phyloP scores from a whole-genome alignment of 2,329 filamentous ascomycete genomes.

The Colletotrichum scovillei region DNA sequence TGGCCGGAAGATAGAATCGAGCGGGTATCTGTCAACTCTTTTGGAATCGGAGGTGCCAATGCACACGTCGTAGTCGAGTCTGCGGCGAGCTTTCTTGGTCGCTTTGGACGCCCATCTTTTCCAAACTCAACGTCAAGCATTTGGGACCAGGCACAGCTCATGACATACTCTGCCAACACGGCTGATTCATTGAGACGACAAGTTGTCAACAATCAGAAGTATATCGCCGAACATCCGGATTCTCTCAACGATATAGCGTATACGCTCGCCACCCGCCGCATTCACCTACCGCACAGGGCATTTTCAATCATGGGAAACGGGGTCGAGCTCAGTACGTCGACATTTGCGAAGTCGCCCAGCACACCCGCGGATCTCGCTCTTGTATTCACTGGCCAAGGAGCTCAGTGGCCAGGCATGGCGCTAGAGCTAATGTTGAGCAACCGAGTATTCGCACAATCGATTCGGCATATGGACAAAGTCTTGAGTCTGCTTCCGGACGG shows the following conservation, averaged over 20 bases:
- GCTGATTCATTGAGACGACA: slow-evolving; percentile 32
- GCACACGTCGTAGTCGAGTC: slow-evolving; percentile 46
- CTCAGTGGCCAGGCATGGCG: slow-evolving; percentile 48
- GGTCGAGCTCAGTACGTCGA: background rate
- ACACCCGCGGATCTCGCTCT: slow-evolving; percentile 29
- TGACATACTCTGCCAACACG: slow-evolving; percentile 38
- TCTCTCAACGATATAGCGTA: slow-evolving; percentile 36
- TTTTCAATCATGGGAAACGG: slow-evolving; percentile 29
- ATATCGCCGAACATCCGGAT: background rate
- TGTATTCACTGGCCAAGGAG: slow-evolving; percentile 50
- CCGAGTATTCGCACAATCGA: background rate
- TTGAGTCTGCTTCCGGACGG: slow-evolving; percentile 3
- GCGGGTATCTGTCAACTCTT: slow-evolving; percentile 49
- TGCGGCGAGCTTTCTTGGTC: background rate
- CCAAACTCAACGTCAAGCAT: background rate
- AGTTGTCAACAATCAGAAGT: slow-evolving; percentile 22
- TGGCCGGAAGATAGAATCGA: slow-evolving; percentile 41
- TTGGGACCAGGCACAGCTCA: background rate
- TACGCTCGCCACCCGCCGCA: slow-evolving; percentile 36
- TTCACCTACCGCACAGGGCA: slow-evolving; percentile 33
- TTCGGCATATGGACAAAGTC: slow-evolving; percentile 35
- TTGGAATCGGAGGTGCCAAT: slow-evolving; percentile 52
- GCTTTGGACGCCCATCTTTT: background rate
- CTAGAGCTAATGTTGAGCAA: slow-evolving; percentile 36
- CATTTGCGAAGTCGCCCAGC: background rate